These are phyloP conservation scores for Chaetomium olivaceum DNA, from an alignment of 2,329 filamentous ascomycete species.

Conservation along the genomic window DNA sequence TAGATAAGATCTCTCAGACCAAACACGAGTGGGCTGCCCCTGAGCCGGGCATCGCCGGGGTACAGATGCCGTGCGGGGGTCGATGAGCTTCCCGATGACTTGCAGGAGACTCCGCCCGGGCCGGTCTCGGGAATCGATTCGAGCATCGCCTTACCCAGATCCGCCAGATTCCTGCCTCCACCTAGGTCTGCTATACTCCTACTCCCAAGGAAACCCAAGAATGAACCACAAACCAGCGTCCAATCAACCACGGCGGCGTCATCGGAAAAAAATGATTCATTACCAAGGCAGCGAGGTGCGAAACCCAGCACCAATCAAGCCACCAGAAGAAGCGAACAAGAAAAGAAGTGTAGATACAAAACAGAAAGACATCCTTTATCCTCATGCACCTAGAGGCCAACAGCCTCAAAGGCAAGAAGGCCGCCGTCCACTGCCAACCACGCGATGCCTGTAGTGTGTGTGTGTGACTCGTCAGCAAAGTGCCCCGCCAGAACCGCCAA, in stretches of 20 bases:
- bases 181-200: neutral
- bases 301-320: constrained; percentile 4
- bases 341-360: neutral
- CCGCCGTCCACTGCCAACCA: constrained; percentile 78
- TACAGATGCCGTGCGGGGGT: constrained; percentile 15
- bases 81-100: neutral
- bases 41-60: constrained; percentile 10
- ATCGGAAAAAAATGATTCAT: neutral
- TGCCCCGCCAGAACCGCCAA: neutral
- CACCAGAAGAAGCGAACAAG: constrained; percentile 15
- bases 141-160: neutral
- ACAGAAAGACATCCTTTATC: neutral
- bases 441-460: constrained; percentile 62
- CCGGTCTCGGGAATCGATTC: neutral
- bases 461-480: constrained; percentile 21
- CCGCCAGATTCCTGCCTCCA: neutral
- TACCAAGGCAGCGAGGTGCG: neutral
- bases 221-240: neutral
- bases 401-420: constrained; percentile 68
- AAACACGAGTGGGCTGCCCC: constrained; percentile 14
- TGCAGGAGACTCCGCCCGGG: constrained; percentile 13
- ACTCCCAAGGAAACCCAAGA: neutral
- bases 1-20: constrained; percentile 26
- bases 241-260: neutral
- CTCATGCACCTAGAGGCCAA: constrained; percentile 45